Evolutionary conservation across 2,329 filamentous ascomycete species (phyloP), one percentile per base, ranked within the genome.

Genomic region (Rasamsonia emersonii): DNA sequence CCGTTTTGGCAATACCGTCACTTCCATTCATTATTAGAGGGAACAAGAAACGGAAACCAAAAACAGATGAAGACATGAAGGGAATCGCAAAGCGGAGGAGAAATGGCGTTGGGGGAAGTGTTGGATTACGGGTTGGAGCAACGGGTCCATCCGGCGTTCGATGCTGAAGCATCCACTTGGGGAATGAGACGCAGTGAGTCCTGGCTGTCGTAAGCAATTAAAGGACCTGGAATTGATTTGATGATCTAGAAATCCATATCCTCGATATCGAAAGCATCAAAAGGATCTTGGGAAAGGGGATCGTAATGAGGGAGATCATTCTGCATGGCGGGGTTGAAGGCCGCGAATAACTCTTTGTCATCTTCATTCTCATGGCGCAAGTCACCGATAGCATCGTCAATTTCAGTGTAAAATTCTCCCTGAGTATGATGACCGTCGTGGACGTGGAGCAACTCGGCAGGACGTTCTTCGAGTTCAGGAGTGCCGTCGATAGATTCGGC

Each of bases 241-340:
- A n/a, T n/a, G n/a, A n/a, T n/a, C n/a, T n/a, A 35, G n/a, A 21
- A 27, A 11, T 18, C 16, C 33, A 41, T 47, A 11, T 45, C 41
- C 11, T 34, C 43, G 9, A 55, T 39, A 21, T 51, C 39, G 28
- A 48, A 54, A 7, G 37, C 38, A 30, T 54, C 41, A 25, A 53
- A 54, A 14, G 43, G 33, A 29, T 43, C 39, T 19, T 47, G 46
- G 33, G 47, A 34, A 32, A 39, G 28, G n/a, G 50, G 50, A 24
- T 51, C 46, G 28, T 47, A 53, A 13, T 33, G 38, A 11, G 42
- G 29, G 19, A 45, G 28, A 4, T 40, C 39, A n/a, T 24, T 30
- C 4, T 32, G 30, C 21, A 42, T 28, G 1, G 36, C 25, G 1
- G 49, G 48, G 30, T 49, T 45, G 34, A 54, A 55, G 21, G 47